Evolutionary conservation across 1,139 yeast species (phyloP), one percentile per base, ranked within the genome.

Genomic region (Tardiomyces depauwii): DNA sequence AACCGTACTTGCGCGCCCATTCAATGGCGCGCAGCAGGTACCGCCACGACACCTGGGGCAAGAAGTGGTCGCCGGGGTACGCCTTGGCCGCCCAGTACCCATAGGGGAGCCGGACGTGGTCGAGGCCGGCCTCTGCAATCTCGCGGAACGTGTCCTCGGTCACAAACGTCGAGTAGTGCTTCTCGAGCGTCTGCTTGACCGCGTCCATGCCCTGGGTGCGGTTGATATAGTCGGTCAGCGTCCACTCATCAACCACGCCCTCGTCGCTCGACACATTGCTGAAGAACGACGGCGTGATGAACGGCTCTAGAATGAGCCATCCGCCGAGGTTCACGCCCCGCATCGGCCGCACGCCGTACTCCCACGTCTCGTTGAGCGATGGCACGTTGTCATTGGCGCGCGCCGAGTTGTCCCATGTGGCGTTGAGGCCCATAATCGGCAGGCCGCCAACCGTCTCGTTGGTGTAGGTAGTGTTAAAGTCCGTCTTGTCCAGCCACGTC

Each of bases 251-350:
- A 11, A 62, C 63, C 18, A 62, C 47, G 16, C 51, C 47, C 32
- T 44, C 30, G 47, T 52, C 46, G 47, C 67, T 68, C 18, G 63
- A 58, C 49, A 62, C 69, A 1, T 70, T 69, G 51, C 78, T 77
- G 60, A 84, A 88, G 50, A 84, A 65, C 2, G 91, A 80, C 1
- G 96, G 95, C 0, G 88, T 84, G 55, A 88, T 85, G 62, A 77
- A 88, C 70, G 82, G 69, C 65, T 88, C 96, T 41, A 87, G 66
- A 1, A 87, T 83, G 51, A 87, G 73, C 96, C 96, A 88, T 19
- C 96, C 96, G 42, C 96, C 96, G 21, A 88, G 67, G 57, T 86
- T 86, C 42, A 88, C 89, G 49, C 96, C 96, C 41, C 78, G 67
- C 38, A 85, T 69, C 39, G 76, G 77, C 41, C 67, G 69, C 28